Base-by-base conservation (phyloP, 2,329 filamentous ascomycete genomes). In the Sporothrix curviconia region DNA sequence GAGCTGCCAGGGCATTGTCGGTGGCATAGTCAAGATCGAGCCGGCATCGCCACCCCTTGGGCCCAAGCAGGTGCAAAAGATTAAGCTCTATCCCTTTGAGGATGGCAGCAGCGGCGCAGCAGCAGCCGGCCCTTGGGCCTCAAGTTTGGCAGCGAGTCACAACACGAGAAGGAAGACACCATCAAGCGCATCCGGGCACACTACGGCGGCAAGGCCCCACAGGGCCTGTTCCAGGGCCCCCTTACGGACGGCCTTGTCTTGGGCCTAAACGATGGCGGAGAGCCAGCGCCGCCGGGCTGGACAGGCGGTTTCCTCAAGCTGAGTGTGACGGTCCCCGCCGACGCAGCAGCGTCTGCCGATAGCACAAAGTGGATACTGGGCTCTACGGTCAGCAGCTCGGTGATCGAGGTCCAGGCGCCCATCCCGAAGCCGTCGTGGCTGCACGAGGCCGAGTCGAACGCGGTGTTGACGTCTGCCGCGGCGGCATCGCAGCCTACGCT, bases 161-260 rank as follows among this genome's bases (percentile, higher is more conserved):
- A 90, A 64, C 82, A 87, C 6, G 89, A 94, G 64, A 85, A 86
- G 54, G 90, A 95, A 66, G 90, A 91, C 63, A 84, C 85, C 3
- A 76, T 82, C 14, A 86, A 87, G 66, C 82, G 83, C 43, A 84
- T 96, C 60, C 82, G 83, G 61, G 80, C 85, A 11, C 80, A 90
- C 3, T 94, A 94, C 64, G 81, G 83, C 19, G 78, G 77, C 30
- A 79, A 76, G 37, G 75, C 70, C 9, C 68, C 74, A 0, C 80
- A 81, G 22, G 84, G 87, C 1, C 70, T 97, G 17, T 75, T 97
- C 1, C 82, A 88, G 56, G 94, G 94, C 0, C 91, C 94, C 5
- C 69, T 99, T 52, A 96, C 92, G 0, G 90, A 99, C 70, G 92
- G 92, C 2, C 87, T 92, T 73, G 72, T 96, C 14, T 72, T 99